Conservation (phyloP, 2,329 filamentous ascomycete genomes). For the Nigrospora sphaerica region DNA sequence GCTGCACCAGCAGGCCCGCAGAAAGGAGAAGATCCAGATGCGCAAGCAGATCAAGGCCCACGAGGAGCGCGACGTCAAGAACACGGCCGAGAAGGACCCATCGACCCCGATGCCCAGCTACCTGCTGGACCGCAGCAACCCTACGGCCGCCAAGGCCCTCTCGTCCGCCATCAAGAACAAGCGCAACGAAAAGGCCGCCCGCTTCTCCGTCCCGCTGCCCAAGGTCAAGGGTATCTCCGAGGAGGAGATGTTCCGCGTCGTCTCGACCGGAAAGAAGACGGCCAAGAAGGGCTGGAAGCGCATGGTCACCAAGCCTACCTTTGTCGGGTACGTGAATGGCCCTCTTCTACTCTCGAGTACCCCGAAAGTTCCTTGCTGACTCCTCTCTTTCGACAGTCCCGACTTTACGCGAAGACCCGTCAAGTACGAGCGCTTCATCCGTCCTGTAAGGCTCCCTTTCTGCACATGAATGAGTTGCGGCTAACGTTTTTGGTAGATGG, state of each 20-base stretch:
- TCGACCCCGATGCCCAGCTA: slow-evolving; percentile 84
- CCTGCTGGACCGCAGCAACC: slow-evolving; percentile 74
- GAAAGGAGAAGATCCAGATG: slow-evolving; percentile 98
- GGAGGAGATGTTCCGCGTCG: slow-evolving; percentile 96
- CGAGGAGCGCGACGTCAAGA: slow-evolving; percentile 95
- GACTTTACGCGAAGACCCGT: slow-evolving; percentile 53
- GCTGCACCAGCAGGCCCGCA: slow-evolving; percentile 85
- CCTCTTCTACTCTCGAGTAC: slow-evolving; percentile 57
- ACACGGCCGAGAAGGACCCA: slow-evolving; percentile 67
- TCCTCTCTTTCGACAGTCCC: not conserved
- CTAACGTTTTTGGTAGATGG: not conserved
- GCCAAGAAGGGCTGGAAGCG: slow-evolving; percentile 67
- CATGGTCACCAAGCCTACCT: slow-evolving; percentile 64
- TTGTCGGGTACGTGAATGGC: slow-evolving; percentile 69
- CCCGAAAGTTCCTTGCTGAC: not conserved
- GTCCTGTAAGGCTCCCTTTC: slow-evolving; percentile 59
- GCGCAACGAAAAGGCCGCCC: slow-evolving; percentile 85
- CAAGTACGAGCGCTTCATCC: slow-evolving; percentile 66
- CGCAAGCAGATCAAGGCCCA: slow-evolving; percentile 89
- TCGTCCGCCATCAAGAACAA: slow-evolving; percentile 92
- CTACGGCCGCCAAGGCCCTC: slow-evolving; percentile 59
- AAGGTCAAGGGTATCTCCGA: slow-evolving; percentile 92
- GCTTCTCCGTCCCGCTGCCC: slow-evolving; percentile 85
- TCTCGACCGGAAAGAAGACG: slow-evolving; percentile 93
- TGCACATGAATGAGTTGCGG: not conserved